Evolutionary conservation across 495 filamentous ascomycete species (phyloP).

Genomic region (Podospora pseudopauciseta): DNA sequence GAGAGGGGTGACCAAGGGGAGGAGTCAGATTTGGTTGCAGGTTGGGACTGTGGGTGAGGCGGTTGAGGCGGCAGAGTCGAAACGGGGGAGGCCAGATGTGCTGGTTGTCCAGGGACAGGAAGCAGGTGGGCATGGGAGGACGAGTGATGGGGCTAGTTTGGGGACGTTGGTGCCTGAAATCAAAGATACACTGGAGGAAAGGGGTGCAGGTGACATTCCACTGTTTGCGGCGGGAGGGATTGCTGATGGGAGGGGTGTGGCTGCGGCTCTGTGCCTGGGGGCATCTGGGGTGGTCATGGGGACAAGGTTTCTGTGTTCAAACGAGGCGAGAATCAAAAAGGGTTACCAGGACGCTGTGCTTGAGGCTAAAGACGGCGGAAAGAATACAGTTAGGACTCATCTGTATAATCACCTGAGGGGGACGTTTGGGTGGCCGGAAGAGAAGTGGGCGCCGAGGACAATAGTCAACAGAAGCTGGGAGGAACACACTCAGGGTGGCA

Average conservation of each 20-base stretch:
- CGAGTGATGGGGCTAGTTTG: slow-evolving; percentile 86
- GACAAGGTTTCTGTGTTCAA: slow-evolving; percentile 82
- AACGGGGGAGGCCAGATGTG: slow-evolving; percentile 51
- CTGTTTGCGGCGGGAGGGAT: slow-evolving; percentile 94
- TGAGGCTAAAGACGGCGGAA: slow-evolving; percentile 58
- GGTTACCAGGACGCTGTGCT: slow-evolving; percentile 91
- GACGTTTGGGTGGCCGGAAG: slow-evolving; percentile 61
- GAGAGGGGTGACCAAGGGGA: slow-evolving; percentile 43
- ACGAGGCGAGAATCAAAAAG: slow-evolving; percentile 80
- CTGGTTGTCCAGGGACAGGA: slow-evolving; percentile 71
- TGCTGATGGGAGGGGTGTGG: slow-evolving; percentile 84
- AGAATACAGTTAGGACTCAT: slow-evolving; percentile 59
- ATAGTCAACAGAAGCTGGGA: slow-evolving; percentile 58
- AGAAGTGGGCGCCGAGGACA: slow-evolving; percentile 57
- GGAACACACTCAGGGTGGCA: slow-evolving; percentile 55
- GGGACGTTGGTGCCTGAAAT: slow-evolving; percentile 80
- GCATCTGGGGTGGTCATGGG: slow-evolving; percentile 94
- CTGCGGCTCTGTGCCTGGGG: slow-evolving; percentile 78
- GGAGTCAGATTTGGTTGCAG: slow-evolving; percentile 76
- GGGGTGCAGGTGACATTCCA: slow-evolving; percentile 63
- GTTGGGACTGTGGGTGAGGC: slow-evolving; percentile 59
- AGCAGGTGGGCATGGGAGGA: slow-evolving; percentile 66
- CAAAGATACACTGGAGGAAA: slow-evolving; percentile 54
- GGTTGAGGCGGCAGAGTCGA: slow-evolving; percentile 36
- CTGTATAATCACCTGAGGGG: slow-evolving; percentile 70